These are phyloP conservation scores for Adansonia madagascariensis DNA, from an alignment of 441 rosid species.

Conservation along the genomic window DNA sequence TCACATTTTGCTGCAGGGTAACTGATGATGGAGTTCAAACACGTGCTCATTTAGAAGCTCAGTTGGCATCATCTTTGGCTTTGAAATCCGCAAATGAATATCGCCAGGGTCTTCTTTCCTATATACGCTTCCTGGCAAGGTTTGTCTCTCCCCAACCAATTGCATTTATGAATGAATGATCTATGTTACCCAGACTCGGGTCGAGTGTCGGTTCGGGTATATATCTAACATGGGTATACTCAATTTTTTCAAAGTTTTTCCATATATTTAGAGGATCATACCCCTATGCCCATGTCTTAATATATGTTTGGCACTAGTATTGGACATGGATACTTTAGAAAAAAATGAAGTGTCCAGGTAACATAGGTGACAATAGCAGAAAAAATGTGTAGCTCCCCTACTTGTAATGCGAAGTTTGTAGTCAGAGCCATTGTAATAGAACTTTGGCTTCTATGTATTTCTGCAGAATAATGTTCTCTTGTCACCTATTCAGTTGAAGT, in stretches of 20 bases:
- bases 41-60: constrained; percentile 94
- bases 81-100: constrained; percentile 85
- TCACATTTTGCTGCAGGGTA: constrained; percentile 51
- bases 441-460: neutral
- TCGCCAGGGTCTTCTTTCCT: constrained; percentile 91
- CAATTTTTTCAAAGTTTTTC: too few relatives aligned
- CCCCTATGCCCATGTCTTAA: too few relatives aligned
- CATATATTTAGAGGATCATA: too few relatives aligned
- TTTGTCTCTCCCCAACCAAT: constrained; percentile 25
- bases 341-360: too few relatives aligned
- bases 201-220: too few relatives aligned
- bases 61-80: constrained; percentile 83
- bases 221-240: too few relatives aligned
- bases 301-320: too few relatives aligned
- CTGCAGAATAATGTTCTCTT: neutral
- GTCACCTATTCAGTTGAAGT: neutral
- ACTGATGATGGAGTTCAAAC: constrained; percentile 96
- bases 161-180: neutral
- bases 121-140: constrained; percentile 89
- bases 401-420: constrained; percentile 14
- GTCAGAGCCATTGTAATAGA: neutral
- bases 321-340: too few relatives aligned
- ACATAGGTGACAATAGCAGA: too few relatives aligned
- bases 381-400: neutral
- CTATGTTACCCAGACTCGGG: too few relatives aligned